Evolutionary conservation across 1,284 basidiomycete species (phyloP).

Genomic region (Paramarasmius palmivorus): DNA sequence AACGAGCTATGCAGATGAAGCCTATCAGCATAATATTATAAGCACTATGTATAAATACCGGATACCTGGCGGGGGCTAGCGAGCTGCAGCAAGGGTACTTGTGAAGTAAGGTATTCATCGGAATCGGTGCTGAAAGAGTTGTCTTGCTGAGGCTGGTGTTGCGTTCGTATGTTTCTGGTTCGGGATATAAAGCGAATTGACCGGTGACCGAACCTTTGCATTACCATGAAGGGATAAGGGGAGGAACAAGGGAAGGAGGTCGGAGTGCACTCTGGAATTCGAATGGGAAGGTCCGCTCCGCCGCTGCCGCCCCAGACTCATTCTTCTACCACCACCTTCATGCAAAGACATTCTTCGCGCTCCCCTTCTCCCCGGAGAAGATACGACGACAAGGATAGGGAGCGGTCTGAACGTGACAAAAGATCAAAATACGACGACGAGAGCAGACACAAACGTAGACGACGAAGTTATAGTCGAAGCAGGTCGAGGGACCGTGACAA

Average conservation of each 20-base stretch:
- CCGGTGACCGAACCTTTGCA: not conserved
- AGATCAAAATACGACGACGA: constrained; percentile 32
- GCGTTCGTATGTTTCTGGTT: constrained; percentile 36
- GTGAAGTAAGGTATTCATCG: constrained; percentile 1
- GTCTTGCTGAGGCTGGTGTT: constrained; percentile 15
- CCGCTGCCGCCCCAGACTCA: no score
- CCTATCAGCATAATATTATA: not conserved
- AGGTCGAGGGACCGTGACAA: constrained; percentile 36
- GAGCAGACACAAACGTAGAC: constrained; percentile 32
- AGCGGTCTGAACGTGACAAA: constrained; percentile 29
- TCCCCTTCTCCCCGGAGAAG: constrained; percentile 50
- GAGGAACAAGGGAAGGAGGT: not conserved
- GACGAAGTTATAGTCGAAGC: constrained; percentile 34
- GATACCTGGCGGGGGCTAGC: constrained; percentile 73
- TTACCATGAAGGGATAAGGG: not conserved
- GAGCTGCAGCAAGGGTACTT: constrained; percentile 42
- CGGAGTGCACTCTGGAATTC: no score
- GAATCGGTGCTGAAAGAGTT: not conserved
- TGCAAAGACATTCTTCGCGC: constrained; percentile 39
- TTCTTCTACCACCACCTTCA: constrained; percentile 14
- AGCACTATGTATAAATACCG: constrained; percentile 1
- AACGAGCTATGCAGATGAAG: no score
- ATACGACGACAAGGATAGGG: constrained; percentile 36
- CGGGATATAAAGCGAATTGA: constrained; percentile 4
- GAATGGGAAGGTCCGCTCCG: no score